Evolutionary conservation across 163 green algal species (phyloP).

Genomic region (Scenedesmus sp.): DNA sequence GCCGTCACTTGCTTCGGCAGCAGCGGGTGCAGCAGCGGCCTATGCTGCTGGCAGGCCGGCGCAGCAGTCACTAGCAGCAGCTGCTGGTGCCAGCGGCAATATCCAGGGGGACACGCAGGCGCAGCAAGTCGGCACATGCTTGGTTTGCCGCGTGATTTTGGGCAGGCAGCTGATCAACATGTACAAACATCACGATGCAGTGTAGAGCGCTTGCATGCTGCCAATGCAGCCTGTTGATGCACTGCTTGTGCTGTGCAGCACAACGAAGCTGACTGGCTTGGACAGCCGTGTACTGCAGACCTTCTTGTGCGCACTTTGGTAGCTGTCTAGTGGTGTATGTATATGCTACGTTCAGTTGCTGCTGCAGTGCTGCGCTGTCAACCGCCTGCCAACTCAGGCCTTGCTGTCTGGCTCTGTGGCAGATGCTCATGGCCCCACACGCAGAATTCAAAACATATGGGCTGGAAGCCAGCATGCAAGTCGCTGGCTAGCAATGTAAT

Average conservation of each 20-base stretch:
- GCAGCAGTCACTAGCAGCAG: background rate
- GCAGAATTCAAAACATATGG: no score
- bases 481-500: no score
- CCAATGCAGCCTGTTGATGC: no score
- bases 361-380: background rate
- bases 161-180: no score
- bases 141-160: background rate
- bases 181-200: no score
- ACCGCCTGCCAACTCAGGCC: no score
- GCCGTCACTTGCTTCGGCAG: background rate
- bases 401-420: no score
- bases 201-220: no score
- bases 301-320: no score
- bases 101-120: background rate
- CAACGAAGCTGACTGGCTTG: background rate
- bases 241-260: background rate
- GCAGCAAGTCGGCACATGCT: conserved; percentile 45
- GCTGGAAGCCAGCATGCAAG: no score
- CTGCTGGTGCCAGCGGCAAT: background rate
- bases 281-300: background rate
- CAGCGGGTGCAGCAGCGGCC: background rate
- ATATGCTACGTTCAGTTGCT: background rate
- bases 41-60: background rate
- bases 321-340: no score
- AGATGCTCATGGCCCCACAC: no score